Evolutionary conservation across 495 filamentous ascomycete genomes (phyloP).

Genomic region (Neurospora pannonica): DNA sequence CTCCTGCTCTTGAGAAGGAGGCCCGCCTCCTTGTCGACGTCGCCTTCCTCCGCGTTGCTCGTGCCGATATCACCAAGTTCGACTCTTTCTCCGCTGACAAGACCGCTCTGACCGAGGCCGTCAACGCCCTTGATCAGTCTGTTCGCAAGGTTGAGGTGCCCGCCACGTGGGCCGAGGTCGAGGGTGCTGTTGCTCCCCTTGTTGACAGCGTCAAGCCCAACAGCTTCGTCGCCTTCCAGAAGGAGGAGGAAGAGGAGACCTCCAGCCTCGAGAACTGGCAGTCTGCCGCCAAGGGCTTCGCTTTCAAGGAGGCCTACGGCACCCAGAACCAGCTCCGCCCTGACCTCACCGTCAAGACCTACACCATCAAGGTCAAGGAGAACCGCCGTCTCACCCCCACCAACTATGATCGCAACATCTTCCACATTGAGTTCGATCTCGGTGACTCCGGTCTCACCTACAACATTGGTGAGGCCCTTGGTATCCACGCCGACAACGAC

Average conservation of each 20-base stretch:
- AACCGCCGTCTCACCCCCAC: slow-evolving; percentile 82
- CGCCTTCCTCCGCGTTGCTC: slow-evolving; percentile 68
- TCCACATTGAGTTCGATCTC: slow-evolving; percentile 98
- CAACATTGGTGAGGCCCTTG: slow-evolving; percentile 96
- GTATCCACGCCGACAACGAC: slow-evolving; percentile 92
- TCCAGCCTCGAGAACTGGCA: slow-evolving; percentile 63
- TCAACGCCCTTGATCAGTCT: slow-evolving; percentile 57
- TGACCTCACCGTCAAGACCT: slow-evolving; percentile 77
- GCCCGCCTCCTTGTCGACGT: slow-evolving; percentile 59
- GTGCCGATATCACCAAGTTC: slow-evolving; percentile 47
- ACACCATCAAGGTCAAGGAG: slow-evolving; percentile 83
- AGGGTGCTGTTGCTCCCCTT: slow-evolving; percentile 48
- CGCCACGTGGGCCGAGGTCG: slow-evolving; percentile 63
- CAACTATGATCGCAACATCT: slow-evolving; percentile 95
- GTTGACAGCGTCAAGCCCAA: slow-evolving; percentile 56
- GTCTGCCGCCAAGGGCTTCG: slow-evolving; percentile 73
- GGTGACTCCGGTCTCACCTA: slow-evolving; percentile 84
- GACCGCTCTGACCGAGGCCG: slow-evolving; percentile 48
- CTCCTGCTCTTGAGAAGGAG: slow-evolving; percentile 54
- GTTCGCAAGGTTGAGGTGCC: slow-evolving; percentile 66
- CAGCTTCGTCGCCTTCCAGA: slow-evolving; percentile 77
- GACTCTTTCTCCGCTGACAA: slow-evolving; percentile 21
- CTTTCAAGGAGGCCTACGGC: slow-evolving; percentile 89
- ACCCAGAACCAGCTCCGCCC: slow-evolving; percentile 68
- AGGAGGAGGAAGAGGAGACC: slow-evolving; percentile 58